Evolutionary conservation across 768 basidiomycete genomes (phyloP), one percentile per base, ranked within the genome.

Genomic region (Hericium erinaceus): DNA sequence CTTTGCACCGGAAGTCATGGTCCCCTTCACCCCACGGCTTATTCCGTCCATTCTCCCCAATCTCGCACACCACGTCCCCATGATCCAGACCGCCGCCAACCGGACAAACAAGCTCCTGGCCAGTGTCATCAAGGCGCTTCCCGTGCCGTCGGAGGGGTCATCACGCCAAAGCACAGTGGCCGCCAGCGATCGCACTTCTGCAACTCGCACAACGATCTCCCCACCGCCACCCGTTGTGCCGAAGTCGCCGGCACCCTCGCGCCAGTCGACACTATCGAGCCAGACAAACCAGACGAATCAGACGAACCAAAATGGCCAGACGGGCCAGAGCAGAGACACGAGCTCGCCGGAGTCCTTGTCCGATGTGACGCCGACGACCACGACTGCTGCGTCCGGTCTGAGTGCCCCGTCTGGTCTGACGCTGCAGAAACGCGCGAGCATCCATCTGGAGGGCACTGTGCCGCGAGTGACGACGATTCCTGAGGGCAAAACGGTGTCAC

Each of bases 21-120:
- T 98, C 26, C 89, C 91, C 2, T 97, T 97, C 67, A 92, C 93
- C 0, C 94, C 97, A 1, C 85, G 92, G 41, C 84, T 99, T 48
- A 87, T 99, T 48, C 87, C 90, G 9, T 91, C 92, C 9, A 89
- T 99, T 57, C 79, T 99, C 15, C 93, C 94, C 8, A 97, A 95
- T 65, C 84, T 99, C 51, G 94, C 95, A 0, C 92, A 95, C 62
- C 91, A 94, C 64, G 88, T 87, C 52, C 75, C 83, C 0, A 87
- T 87, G 78, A 98, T 98, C 59, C 91, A 95, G 65, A 78, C 83
- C 1, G 89, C 87, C 3, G 97, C 97, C 1, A 78, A 82, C 48
- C 82, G 86, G 38, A 93, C 93, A 40, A 98, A 98, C 68, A 87
- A 89, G 61, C 79, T 84, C 8, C 81, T 99, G 13, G 82, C 85